Percentiles rank a stretch among this genome's conserved stretches.
Evolutionary conservation across 306 rosid genomes (phyloP).

Genomic region (Rosa lucieae): DNA sequence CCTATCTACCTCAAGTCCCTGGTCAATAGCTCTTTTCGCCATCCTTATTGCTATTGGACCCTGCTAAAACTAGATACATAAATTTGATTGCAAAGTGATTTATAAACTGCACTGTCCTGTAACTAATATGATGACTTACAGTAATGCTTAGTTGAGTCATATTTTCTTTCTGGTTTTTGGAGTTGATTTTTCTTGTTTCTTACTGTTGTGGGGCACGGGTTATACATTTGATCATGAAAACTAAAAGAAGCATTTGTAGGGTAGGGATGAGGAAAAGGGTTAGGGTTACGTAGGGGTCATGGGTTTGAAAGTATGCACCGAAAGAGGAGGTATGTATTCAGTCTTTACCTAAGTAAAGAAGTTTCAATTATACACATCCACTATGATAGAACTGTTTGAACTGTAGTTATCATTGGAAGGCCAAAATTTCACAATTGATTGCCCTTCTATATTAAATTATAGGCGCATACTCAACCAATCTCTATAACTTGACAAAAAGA

Average conservation of each 20-base stretch:
- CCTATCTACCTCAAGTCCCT: constrained; percentile 62
- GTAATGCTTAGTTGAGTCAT: not conserved
- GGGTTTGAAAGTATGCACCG: not conserved
- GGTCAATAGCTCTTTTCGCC: constrained; percentile 80
- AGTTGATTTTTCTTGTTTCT: not conserved
- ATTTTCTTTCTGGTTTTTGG: not conserved
- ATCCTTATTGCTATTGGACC: constrained; percentile 88
- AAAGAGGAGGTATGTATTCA: not conserved
- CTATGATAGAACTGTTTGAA: not conserved
- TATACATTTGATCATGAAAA: not conserved
- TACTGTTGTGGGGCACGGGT: not conserved
- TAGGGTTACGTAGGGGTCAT: not conserved
- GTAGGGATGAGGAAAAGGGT: not conserved
- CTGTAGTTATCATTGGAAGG: not conserved
- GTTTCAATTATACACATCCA: not conserved
- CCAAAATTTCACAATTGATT: not conserved
- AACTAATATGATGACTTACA: not conserved
- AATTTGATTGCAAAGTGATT: constrained; percentile 4
- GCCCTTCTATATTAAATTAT: not conserved
- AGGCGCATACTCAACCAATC: not conserved
- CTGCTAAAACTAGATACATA: constrained; percentile 37
- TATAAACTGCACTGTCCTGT: constrained; percentile 6
- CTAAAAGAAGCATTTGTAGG: not conserved
- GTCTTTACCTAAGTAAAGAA: not conserved
- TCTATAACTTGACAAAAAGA: not conserved